Evolutionary conservation across 1,284 basidiomycete species (phyloP).

Genomic region (Cryptococcus jaspeensis): DNA sequence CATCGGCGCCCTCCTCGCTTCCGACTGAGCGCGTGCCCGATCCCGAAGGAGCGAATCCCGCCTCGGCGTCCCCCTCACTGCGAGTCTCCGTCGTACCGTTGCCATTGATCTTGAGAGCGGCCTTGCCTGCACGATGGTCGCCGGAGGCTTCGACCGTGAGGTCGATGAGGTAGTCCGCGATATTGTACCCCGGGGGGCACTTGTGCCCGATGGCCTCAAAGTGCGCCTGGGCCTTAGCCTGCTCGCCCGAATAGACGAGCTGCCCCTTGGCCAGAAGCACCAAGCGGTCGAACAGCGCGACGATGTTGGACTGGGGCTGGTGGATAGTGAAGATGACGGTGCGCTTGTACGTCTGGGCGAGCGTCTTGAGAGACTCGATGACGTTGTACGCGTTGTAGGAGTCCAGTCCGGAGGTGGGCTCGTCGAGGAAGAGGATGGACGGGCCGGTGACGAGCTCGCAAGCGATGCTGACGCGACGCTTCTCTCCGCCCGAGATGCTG

Average conservation of each 20-base stretch:
- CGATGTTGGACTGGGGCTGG: slow-evolving; percentile 97
- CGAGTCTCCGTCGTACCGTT: slow-evolving; percentile 4
- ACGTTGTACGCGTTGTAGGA: slow-evolving; percentile 95
- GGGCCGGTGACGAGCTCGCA: slow-evolving; percentile 96
- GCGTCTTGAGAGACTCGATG: slow-evolving; percentile 77
- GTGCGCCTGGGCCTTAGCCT: slow-evolving; percentile 72
- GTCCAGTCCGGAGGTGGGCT: slow-evolving; percentile 92
- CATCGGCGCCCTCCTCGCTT: slow-evolving; percentile 3
- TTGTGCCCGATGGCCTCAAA: slow-evolving; percentile 73
- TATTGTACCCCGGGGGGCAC: slow-evolving; percentile 94
- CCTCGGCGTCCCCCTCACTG: not conserved
- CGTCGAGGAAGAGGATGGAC: slow-evolving; percentile 91
- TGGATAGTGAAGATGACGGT: slow-evolving; percentile 97
- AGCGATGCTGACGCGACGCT: slow-evolving; percentile 93
- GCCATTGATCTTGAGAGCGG: slow-evolving; percentile 20
- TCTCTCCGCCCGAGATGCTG: slow-evolving; percentile 93
- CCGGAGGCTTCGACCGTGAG: slow-evolving; percentile 72
- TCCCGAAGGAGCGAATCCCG: not conserved
- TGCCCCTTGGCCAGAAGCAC: slow-evolving; percentile 80
- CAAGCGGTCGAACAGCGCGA: slow-evolving; percentile 89
- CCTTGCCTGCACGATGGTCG: slow-evolving; percentile 43
- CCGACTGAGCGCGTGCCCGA: not conserved
- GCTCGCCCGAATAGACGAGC: slow-evolving; percentile 77
- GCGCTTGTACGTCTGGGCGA: slow-evolving; percentile 87
- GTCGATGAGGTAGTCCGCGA: slow-evolving; percentile 93